Evolutionary conservation across 768 basidiomycete genomes (phyloP), one percentile per base, ranked within the genome.

Genomic region (Russula earlei): DNA sequence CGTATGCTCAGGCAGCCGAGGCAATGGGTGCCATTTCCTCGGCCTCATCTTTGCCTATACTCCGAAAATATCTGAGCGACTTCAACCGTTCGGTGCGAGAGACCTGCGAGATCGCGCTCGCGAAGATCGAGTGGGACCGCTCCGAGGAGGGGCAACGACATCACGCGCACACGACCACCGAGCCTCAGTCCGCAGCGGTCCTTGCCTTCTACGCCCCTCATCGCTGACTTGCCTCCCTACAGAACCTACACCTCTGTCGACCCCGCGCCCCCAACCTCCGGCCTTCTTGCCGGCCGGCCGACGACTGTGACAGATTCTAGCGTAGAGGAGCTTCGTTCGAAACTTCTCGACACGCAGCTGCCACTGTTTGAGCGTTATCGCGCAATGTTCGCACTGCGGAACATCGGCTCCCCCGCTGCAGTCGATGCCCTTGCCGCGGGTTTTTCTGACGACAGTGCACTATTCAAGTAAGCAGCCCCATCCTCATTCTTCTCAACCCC

Each of bases 311-410:
- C 81, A 1, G 68, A 74, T 34, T 68, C 66, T 8, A 73, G 69
- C 7, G 77, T 93, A 58, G 62, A 74, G 5, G 67, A 72, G 6
- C 79, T 97, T 7, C 78, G 79, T 40, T 63, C 70, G 1, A 79
- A 76, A 12, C 75, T 98, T 2, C 77, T 94, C 20, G 75, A 95
- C 66, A 75, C 72, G 2, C 67, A 71, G 4, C 69, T 87, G 0
- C 77, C 90, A 0, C 80, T 99, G 0, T 99, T 98, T 66, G 83
- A 90, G 63, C 83, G 96, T 25, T 99, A 99, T 67, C 83, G 96
- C 11, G 95, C 96, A 43, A 98, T 99, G 96, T 99, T 99, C 68
- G 87, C 92, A 1, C 78, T 99, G 43, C 82, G 96, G 36, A 96
- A 99, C 68, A 87, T 93, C n/a, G 87, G 89, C 31, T 84, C 86